phyloP scores from a whole-genome alignment of 78 protist species.

The Dictyostelium intermedium region DNA sequence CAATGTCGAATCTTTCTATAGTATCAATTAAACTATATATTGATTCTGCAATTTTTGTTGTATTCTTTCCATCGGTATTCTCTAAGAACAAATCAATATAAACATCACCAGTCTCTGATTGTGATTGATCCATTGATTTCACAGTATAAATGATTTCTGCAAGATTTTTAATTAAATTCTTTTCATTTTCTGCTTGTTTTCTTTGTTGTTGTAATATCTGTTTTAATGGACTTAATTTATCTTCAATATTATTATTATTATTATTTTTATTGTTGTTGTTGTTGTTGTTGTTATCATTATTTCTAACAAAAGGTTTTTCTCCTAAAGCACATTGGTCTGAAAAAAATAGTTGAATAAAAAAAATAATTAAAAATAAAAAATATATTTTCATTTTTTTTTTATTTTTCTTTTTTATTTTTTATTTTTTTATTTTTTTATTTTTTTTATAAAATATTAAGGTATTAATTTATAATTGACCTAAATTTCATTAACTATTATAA shows the following conservation, averaged over 20 bases:
- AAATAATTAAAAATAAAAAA: neutral
- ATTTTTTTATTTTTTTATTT: no score
- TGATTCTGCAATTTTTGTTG: neutral
- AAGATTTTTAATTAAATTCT: neutral
- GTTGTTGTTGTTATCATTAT: neutral
- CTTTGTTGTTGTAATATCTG: neutral
- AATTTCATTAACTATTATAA: no score
- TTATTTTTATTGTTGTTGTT: no score
- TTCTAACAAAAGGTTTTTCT: neutral
- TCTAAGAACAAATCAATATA: slow-evolving; percentile 4
- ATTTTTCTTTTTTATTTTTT: no score
- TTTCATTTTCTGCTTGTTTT: neutral
- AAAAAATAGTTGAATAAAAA: neutral
- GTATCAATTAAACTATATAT: neutral
- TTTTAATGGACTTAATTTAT: neutral
- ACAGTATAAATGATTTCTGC: neutral
- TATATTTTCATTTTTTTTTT: neutral
- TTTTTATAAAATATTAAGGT: no score
- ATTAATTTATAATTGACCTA: no score
- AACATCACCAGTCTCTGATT: neutral
- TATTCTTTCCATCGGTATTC: neutral
- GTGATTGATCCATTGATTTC: neutral
- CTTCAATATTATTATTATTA: neutral
- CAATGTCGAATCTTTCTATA: neutral
- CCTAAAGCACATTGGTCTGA: neutral